A percentile compares a stretch with the other conserved stretches of the same genome.
These are phyloP conservation scores for Ophiosphaerella narmari DNA, from an alignment of 2,329 filamentous ascomycete genomes.

Conservation along the genomic window DNA sequence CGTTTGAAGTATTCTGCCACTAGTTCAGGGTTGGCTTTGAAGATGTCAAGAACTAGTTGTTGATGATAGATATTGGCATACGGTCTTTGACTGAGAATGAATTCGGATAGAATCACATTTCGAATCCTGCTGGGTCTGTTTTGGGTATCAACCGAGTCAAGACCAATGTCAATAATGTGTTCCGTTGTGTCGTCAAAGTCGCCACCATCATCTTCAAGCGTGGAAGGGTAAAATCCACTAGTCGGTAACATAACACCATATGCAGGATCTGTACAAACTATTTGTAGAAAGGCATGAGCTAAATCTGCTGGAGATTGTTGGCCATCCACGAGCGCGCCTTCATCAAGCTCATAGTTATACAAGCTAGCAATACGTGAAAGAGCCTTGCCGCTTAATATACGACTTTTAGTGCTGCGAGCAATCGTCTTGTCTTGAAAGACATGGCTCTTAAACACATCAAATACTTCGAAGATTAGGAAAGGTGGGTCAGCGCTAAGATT, in stretches of 20 bases:
- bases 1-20: constrained; percentile 88
- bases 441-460: constrained; percentile 70
- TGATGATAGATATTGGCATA: constrained; percentile 82
- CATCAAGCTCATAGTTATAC: constrained; percentile 47
- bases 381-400: constrained; percentile 74
- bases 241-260: constrained; percentile 77
- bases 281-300: constrained; percentile 75
- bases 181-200: constrained; percentile 49
- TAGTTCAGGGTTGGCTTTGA: constrained; percentile 80
- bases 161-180: constrained; percentile 62
- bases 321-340: constrained; percentile 53
- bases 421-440: constrained; percentile 78
- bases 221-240: constrained; percentile 82
- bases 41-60: constrained; percentile 79
- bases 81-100: constrained; percentile 78
- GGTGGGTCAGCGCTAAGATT: constrained; percentile 78
- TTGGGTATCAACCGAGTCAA: constrained; percentile 73
- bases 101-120: constrained; percentile 78
- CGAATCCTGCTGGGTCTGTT: constrained; percentile 74
- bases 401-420: constrained; percentile 73
- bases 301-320: constrained; percentile 66
- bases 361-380: constrained; percentile 65
- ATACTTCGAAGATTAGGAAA: constrained; percentile 73
- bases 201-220: constrained; percentile 61
- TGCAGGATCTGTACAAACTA: constrained; percentile 72